Percentiles rank a stretch among this genome's conserved stretches.
Conservation (phyloP, 176 grass and related monocot genomes). For the Triticum aestivum region IWGSC_CS_RefSeq_v2.1 NC_057806.1:682620533-682621032, state of each 20-base stretch:
- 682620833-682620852: constrained; percentile 8
- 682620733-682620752: neutral
- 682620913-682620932: neutral
- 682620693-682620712: neutral
- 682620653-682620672: constrained; percentile 75
- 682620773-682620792: neutral
- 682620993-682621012: constrained; percentile 5
- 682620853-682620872: neutral
- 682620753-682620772: neutral
- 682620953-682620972: neutral
- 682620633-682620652: constrained; percentile 69
- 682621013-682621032: constrained; percentile 68
- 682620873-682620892: neutral
- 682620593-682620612: constrained; percentile 63
- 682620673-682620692: neutral
- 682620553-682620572: constrained; percentile 97
- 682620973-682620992: neutral
- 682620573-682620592: constrained; percentile 78
- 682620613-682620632: constrained; percentile 67
- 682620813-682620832: neutral
- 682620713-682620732: constrained; percentile 13
- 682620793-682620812: neutral
- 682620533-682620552: constrained; percentile 77
- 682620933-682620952: constrained; percentile 13
- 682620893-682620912: neutral